These are phyloP conservation scores for Carex myosuroides DNA, from an alignment of 176 grass and related monocot genomes.

Conservation along the genomic window DNA sequence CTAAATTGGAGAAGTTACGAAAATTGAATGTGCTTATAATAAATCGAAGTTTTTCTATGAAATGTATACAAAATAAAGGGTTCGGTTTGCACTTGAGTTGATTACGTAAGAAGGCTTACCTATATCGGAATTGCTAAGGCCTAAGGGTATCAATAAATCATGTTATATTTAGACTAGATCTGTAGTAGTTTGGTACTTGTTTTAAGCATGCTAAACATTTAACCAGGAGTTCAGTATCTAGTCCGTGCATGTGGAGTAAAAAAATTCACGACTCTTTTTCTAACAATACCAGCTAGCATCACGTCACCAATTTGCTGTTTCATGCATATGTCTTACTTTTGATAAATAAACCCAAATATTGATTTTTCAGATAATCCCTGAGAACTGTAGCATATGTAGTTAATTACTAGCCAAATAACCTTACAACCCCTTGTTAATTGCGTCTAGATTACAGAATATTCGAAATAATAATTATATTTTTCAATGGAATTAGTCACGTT, in stretches of 20 bases:
- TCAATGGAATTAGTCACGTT: background rate
- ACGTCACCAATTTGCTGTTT: background rate
- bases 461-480: background rate
- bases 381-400: background rate
- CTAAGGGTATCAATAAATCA: background rate
- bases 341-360: background rate
- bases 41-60: background rate
- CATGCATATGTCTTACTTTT: background rate
- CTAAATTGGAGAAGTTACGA: background rate
- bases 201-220: background rate
- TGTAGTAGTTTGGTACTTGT: background rate
- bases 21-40: background rate
- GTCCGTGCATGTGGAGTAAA: background rate
- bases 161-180: background rate
- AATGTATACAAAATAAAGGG: background rate
- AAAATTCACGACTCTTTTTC: too few species aligned
- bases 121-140: background rate
- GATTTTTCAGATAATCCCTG: background rate
- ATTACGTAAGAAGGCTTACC: background rate
- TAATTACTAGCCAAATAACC: background rate
- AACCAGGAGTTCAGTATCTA: background rate
- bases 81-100: background rate
- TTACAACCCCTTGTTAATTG: background rate
- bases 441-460: background rate
- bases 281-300: background rate